These are phyloP conservation scores for Penicillium sp. DNA, from an alignment of 2,329 filamentous ascomycete species.

Conservation along the genomic window DNA sequence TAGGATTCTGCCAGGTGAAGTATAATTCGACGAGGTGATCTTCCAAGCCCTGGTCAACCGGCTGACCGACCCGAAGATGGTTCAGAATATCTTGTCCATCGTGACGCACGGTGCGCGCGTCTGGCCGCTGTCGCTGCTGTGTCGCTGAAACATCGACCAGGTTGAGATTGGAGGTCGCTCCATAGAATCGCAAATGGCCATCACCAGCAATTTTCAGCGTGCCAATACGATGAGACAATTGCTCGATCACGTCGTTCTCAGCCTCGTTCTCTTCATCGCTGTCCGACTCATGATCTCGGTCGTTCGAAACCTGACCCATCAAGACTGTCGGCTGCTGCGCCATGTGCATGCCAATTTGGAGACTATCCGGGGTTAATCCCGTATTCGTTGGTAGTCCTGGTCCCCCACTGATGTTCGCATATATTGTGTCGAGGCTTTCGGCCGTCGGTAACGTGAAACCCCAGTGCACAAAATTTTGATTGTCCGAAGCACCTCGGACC, in stretches of 20 bases:
- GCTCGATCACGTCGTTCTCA: constrained; percentile 46
- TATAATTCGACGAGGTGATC: constrained; percentile 50
- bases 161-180: constrained; percentile 49
- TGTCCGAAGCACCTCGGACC: constrained; percentile 20
- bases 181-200: constrained; percentile 49
- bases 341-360: constrained; percentile 32
- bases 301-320: constrained; percentile 24
- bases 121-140: constrained; percentile 37
- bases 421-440: constrained; percentile 39
- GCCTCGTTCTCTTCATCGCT: constrained; percentile 43
- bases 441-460: constrained; percentile 41
- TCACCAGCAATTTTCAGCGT: constrained; percentile 48
- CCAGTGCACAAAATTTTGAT: constrained; percentile 33
- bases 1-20: constrained; percentile 54
- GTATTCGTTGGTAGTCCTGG: constrained; percentile 23
- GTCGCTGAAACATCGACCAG: constrained; percentile 43
- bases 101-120: constrained; percentile 42
- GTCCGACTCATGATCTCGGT: constrained; percentile 34
- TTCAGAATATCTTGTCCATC: constrained; percentile 46
- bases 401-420: constrained; percentile 34
- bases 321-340: constrained; percentile 28
- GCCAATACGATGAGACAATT: constrained; percentile 48
- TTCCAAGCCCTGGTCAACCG: constrained; percentile 45
- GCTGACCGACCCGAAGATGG: constrained; percentile 45
- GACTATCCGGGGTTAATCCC: constrained; percentile 29